Evolutionary conservation across 176 grass and related monocot species (phyloP).

Genomic region (Bromus sterilis): DNA sequence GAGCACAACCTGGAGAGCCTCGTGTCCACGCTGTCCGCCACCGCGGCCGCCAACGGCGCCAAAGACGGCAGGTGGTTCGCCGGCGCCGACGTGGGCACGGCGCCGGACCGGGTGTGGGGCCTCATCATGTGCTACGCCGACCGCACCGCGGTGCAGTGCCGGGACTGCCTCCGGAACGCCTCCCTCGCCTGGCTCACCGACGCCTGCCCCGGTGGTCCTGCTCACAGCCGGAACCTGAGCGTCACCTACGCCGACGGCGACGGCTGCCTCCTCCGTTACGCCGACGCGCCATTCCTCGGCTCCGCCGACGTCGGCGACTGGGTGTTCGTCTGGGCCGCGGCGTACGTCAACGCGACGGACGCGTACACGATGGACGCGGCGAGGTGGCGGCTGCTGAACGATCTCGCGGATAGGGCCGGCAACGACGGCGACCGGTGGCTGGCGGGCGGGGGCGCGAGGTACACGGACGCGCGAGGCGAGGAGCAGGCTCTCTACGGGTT

Average conservation of each 20-base stretch:
- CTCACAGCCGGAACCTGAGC: too few relatives aligned
- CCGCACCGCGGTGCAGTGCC: not conserved
- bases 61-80: not conserved
- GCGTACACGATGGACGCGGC: not conserved
- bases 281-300: not conserved
- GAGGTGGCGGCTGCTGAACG: not conserved
- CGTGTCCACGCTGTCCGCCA: not conserved
- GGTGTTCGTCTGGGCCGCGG: too few relatives aligned
- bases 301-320: not conserved
- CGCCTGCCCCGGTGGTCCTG: too few relatives aligned
- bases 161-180: slow-evolving; percentile 11
- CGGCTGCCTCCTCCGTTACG: not conserved
- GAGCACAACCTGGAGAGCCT: slow-evolving; percentile 19
- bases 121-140: slow-evolving; percentile 33
- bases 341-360: not conserved
- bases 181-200: too few relatives aligned
- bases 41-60: not conserved
- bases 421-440: not conserved
- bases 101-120: slow-evolving; percentile 4
- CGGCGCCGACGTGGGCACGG: not conserved
- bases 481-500: not conserved
- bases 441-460: not conserved
- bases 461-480: not conserved
- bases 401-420: not conserved
- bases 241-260: too few relatives aligned